These are phyloP conservation scores for Plasmodium ovale DNA, from an alignment of 169 alveolate genomes.

Conservation along the genomic window DNA sequence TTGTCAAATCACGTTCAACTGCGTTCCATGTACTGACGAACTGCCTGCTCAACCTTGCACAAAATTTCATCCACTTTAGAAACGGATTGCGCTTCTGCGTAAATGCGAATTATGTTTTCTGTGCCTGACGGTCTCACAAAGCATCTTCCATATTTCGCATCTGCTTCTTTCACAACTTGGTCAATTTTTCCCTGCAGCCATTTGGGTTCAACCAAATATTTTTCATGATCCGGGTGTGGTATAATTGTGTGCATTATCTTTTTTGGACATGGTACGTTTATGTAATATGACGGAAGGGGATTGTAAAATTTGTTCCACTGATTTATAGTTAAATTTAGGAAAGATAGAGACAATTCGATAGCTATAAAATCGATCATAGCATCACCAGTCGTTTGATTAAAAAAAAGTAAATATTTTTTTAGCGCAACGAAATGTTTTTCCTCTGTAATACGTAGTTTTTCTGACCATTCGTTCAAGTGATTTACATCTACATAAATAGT, in stretches of 20 bases:
- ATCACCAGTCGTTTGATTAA: slow-evolving; percentile 76
- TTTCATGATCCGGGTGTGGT: slow-evolving; percentile 77
- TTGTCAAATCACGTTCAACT: background rate
- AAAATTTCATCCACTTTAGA: slow-evolving; percentile 80
- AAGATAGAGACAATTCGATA: slow-evolving; percentile 76
- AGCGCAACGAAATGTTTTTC: slow-evolving; percentile 39
- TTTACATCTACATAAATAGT: slow-evolving; percentile 45
- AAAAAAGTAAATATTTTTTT: slow-evolving; percentile 66
- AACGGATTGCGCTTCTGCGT: slow-evolving; percentile 86
- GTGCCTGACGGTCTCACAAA: slow-evolving; percentile 86
- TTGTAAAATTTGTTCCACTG: slow-evolving; percentile 75
- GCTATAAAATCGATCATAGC: slow-evolving; percentile 80
- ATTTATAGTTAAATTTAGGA: slow-evolving; percentile 52
- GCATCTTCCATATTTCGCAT: slow-evolving; percentile 74
- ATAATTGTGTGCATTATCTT: slow-evolving; percentile 22
- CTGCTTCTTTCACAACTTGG: slow-evolving; percentile 22
- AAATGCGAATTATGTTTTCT: slow-evolving; percentile 79
- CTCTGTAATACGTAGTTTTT: background rate
- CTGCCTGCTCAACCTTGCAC: slow-evolving; percentile 14
- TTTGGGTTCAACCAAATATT: slow-evolving; percentile 76
- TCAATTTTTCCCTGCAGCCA: slow-evolving; percentile 62
- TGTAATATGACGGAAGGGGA: slow-evolving; percentile 78
- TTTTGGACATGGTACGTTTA: slow-evolving; percentile 57
- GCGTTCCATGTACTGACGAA: slow-evolving; percentile 13
- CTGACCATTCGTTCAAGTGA: slow-evolving; percentile 43